Base-by-base conservation (phyloP, 768 basidiomycete genomes). In the Leccinum aurantiacum region DNA sequence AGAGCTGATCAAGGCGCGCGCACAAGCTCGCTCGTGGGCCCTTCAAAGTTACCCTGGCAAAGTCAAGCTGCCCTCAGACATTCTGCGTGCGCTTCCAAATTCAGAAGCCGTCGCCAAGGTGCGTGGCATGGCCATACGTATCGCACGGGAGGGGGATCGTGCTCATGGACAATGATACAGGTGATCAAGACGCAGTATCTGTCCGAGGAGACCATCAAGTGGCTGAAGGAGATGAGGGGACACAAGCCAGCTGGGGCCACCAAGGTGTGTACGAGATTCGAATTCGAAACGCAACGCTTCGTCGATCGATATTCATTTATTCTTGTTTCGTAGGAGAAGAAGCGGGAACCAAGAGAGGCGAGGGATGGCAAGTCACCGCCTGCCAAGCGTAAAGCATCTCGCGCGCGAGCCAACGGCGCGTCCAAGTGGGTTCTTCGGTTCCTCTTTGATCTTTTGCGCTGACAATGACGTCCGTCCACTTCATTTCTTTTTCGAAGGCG, bases 31-130 rank as follows among this genome's bases (percentile, higher is more conserved):
- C 59, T 80, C 82, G 3, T 98, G 95, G 93, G 81, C 80, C 4
- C 75, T 98, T 3, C 78, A 85, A 56, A 89, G 86, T 33, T 91
- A 91, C 71, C 93, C 93, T 1, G 91, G 88, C 6, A 89, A 89
- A 69, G 74, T 95, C 48, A 83, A 84, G 63, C 73, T 98, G 19
- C 96, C 95, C 0, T 69, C 79, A 14, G 95, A 97, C 70, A 91
- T 97, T 51, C 82, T 98, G 60, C 82, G 85, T 29, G 76, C 87
- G 2, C 77, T 95, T 51, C 86, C 88, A 1, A 86, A 75, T 63
- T 71, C 82, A 3, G 91, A 90, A 48, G 83, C 83, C 0, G 83
- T 83, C 1, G 84, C 85, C 59, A 80, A 87, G 81, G 91, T 85
- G 49, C 51, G 68, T 55, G 19, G 61, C 9, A n/a, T 37, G 2